Evolutionary conservation across 2,329 filamentous ascomycete genomes (phyloP).

Genomic region (Ceratocystis alfenasii): DNA sequence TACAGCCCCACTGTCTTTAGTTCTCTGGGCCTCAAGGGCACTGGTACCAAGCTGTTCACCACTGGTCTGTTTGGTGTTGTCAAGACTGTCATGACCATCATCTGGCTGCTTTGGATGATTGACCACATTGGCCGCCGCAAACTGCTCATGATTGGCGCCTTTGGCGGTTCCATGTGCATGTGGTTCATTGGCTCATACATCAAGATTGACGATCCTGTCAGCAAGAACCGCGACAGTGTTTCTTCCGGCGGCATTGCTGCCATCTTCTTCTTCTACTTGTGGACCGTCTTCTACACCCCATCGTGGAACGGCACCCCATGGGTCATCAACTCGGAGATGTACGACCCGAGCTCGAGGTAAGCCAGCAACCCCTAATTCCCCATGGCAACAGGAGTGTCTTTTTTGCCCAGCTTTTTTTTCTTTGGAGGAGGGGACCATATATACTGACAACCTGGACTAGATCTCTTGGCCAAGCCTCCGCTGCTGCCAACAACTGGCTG

Average conservation of each 20-base stretch:
- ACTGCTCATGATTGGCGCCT: constrained; percentile 54
- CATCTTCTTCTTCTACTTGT: constrained; percentile 55
- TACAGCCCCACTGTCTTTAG: constrained; percentile 53
- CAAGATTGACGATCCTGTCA: constrained; percentile 41
- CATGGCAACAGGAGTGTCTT: constrained; percentile 27
- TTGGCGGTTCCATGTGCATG: constrained; percentile 61
- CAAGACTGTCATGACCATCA: constrained; percentile 43
- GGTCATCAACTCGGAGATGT: constrained; percentile 60
- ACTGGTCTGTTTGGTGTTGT: constrained; percentile 69
- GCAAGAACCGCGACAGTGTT: constrained; percentile 30
- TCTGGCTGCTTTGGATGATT: constrained; percentile 44
- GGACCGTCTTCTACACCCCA: constrained; percentile 57
- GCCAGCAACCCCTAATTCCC: constrained; percentile 42
- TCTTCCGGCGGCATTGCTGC: constrained; percentile 50
- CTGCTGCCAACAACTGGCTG: constrained; percentile 61
- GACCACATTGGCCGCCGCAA: constrained; percentile 60
- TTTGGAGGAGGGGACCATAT: not conserved
- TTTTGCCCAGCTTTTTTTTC: constrained; percentile 49
- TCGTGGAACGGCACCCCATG: constrained; percentile 58
- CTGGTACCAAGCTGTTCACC: constrained; percentile 40
- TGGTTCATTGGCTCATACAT: constrained; percentile 41
- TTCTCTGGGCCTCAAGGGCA: constrained; percentile 37
- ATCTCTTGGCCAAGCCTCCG: constrained; percentile 39
- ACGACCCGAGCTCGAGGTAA: constrained; percentile 20
- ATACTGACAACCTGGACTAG: constrained; percentile 1